Evolutionary conservation across 2,329 filamentous ascomycete genomes (phyloP).

Genomic region (Monosporascus sp.): DNA sequence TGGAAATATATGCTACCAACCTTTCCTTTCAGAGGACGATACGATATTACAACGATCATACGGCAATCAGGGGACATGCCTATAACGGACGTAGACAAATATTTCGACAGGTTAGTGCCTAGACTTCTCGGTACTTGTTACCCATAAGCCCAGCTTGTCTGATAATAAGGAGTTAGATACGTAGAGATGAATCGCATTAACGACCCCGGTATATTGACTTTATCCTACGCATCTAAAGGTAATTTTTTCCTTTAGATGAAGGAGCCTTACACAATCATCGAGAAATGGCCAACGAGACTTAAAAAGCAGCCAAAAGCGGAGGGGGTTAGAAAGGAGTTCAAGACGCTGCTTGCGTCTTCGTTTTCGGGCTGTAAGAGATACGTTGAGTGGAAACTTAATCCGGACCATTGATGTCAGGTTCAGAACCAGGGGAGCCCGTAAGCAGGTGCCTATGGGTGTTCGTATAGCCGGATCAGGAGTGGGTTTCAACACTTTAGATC

Average conservation of each 20-base stretch:
- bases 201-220: not conserved
- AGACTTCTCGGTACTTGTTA: not conserved
- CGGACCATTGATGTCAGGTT: too few relatives aligned
- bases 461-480: too few relatives aligned
- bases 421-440: too few relatives aligned
- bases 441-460: too few relatives aligned
- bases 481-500: too few relatives aligned
- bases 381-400: slow-evolving; percentile 3
- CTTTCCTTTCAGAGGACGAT: not conserved
- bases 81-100: slow-evolving; percentile 5
- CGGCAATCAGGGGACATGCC: not conserved
- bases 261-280: slow-evolving; percentile 25
- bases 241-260: slow-evolving; percentile 18
- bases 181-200: slow-evolving; percentile 1
- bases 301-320: slow-evolving; percentile 9
- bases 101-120: slow-evolving; percentile 4
- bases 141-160: not conserved
- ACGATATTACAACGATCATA: slow-evolving; percentile 2
- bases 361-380: slow-evolving; percentile 3
- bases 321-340: slow-evolving; percentile 25
- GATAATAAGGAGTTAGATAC: slow-evolving; percentile 1
- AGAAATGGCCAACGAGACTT: slow-evolving; percentile 27
- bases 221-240: too few relatives aligned
- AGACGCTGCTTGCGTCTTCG: not conserved
- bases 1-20: slow-evolving; percentile 7